phyloP scores from a whole-genome alignment of 352 stramenopile genomes.

The Elongisporangium anandrum region DNA sequence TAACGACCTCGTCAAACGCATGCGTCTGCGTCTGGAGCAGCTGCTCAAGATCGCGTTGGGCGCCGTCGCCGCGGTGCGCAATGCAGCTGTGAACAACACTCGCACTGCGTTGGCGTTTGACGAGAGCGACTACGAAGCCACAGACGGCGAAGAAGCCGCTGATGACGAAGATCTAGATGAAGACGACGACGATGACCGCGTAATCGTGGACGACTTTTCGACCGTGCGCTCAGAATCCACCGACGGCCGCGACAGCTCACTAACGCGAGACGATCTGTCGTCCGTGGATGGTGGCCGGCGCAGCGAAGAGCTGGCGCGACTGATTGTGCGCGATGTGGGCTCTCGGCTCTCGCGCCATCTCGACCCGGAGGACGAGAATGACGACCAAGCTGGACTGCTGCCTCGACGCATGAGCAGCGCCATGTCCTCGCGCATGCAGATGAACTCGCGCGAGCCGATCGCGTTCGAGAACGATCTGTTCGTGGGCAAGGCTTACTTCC shows the following conservation, averaged over 20 bases:
- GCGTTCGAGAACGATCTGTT: constrained; percentile 89
- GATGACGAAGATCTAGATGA: not conserved
- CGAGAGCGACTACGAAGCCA: not conserved
- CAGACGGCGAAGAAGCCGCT: constrained; percentile 3
- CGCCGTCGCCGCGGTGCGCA: not conserved
- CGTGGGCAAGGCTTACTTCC: constrained; percentile 66
- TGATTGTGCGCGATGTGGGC: constrained; percentile 39
- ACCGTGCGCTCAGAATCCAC: not conserved
- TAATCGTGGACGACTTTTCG: constrained; percentile 2
- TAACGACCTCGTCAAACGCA: not conserved
- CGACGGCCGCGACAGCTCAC: not conserved
- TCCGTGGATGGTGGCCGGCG: not conserved
- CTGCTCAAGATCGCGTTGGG: not conserved
- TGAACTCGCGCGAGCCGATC: constrained; percentile 61
- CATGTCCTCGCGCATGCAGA: constrained; percentile 16
- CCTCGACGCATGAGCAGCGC: not conserved
- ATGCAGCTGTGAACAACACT: not conserved
- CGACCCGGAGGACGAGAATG: not conserved
- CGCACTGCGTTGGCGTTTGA: not conserved
- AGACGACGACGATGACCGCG: not conserved
- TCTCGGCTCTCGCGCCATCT: constrained; percentile 2
- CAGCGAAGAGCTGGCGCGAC: constrained; percentile 9
- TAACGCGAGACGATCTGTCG: not conserved
- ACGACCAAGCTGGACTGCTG: not conserved
- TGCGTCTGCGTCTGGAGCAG: not conserved